Conservation (phyloP, 75 land plant species). For the Cunninghamia lanceolata region DNA sequence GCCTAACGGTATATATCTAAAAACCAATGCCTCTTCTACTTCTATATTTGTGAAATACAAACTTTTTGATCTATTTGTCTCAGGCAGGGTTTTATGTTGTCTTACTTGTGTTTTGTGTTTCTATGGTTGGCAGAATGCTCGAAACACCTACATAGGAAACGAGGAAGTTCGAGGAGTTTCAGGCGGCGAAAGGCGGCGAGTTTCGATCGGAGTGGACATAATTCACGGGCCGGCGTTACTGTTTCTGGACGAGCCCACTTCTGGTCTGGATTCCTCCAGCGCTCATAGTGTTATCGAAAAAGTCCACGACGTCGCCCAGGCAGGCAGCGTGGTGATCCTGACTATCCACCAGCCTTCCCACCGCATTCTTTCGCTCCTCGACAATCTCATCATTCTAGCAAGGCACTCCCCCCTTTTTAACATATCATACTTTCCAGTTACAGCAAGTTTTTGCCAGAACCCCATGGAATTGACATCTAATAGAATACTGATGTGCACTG, state of each 20-base stretch:
- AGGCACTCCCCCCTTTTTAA: background rate
- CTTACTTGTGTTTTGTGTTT: no score
- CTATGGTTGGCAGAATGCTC: slow-evolving; percentile 14
- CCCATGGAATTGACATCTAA: no score
- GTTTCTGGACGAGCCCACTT: slow-evolving; percentile 80
- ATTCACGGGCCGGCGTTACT: slow-evolving; percentile 65
- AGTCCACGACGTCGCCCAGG: slow-evolving; percentile 60
- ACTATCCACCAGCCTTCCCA: slow-evolving; percentile 77
- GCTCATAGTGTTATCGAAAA: slow-evolving; percentile 65
- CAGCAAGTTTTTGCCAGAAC: no score
- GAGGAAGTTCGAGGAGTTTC: slow-evolving; percentile 71
- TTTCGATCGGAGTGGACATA: slow-evolving; percentile 68
- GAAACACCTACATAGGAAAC: slow-evolving; percentile 68
- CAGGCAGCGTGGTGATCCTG: slow-evolving; percentile 71
- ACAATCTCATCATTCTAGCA: slow-evolving; percentile 66
- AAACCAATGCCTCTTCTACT: no score
- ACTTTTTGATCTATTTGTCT: no score
- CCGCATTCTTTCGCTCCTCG: slow-evolving; percentile 51
- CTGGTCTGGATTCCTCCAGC: slow-evolving; percentile 77
- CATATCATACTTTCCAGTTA: no score
- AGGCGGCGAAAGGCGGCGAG: slow-evolving; percentile 66
- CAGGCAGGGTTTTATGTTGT: no score
- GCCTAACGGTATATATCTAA: slow-evolving; percentile 35
- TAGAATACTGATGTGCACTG: background rate
- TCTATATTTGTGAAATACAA: no score